Evolutionary conservation across 1,139 yeast species (phyloP).

Genomic region (Debaryomyces udenii): DNA sequence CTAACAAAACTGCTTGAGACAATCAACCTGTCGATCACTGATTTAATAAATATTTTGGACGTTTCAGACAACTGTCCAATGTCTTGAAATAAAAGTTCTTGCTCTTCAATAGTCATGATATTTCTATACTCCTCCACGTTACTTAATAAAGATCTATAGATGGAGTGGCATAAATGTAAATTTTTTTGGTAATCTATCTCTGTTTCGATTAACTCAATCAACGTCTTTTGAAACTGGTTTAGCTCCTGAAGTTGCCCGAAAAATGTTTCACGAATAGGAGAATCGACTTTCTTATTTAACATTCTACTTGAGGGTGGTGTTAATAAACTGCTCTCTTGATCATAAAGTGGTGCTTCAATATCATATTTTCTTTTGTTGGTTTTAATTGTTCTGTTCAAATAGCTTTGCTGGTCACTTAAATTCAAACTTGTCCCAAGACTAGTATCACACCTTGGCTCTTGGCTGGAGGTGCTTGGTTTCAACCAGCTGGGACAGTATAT

Average conservation of each 20-base stretch:
- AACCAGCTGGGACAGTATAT: slow-evolving; percentile 19
- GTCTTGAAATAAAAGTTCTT: slow-evolving; percentile 19
- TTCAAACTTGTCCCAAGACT: neutral
- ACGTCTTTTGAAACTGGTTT: slow-evolving; percentile 11
- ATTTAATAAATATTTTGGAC: slow-evolving; percentile 14
- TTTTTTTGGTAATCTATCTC: slow-evolving; percentile 19
- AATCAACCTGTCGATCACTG: slow-evolving; percentile 11
- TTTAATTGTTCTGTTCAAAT: neutral
- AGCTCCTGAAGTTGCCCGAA: slow-evolving; percentile 7
- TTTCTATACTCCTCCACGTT: slow-evolving; percentile 13
- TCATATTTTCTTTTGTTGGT: slow-evolving; percentile 3
- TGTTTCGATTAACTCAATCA: slow-evolving; percentile 17
- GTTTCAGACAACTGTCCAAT: slow-evolving; percentile 11
- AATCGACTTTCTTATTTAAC: slow-evolving; percentile 15
- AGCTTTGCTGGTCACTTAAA: neutral
- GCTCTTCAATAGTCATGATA: slow-evolving; percentile 18
- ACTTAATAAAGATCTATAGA: slow-evolving; percentile 16
- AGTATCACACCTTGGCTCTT: neutral
- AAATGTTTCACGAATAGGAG: slow-evolving; percentile 17
- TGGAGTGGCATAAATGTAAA: slow-evolving; percentile 13
- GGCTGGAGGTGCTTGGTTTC: slow-evolving; percentile 6
- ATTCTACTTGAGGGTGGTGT: neutral
- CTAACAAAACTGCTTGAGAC: slow-evolving; percentile 13
- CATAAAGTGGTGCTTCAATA: neutral
- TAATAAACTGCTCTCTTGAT: neutral